These are phyloP conservation scores for Microsporum canis DNA, from an alignment of 2,329 filamentous ascomycete species.

Conservation along the genomic window DNA sequence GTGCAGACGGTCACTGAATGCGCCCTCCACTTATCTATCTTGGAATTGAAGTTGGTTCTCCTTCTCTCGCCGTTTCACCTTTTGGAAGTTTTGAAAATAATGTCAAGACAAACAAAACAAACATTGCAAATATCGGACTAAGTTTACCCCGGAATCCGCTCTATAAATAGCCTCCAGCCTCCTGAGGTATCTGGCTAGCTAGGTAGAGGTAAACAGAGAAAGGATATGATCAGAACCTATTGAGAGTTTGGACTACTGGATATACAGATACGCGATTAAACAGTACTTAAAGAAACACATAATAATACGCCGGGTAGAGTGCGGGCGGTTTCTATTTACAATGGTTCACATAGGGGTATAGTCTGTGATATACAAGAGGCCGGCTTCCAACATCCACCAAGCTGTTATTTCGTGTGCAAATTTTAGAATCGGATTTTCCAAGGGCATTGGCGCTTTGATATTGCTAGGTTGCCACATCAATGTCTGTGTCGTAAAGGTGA, in stretches of 20 bases:
- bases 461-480: background rate
- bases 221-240: no score
- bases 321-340: background rate
- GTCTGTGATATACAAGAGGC: background rate
- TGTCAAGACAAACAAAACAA: background rate
- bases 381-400: slow-evolving; percentile 25
- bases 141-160: background rate
- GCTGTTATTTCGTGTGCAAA: slow-evolving; percentile 26
- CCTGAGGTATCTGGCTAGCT: no score
- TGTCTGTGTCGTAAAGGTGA: background rate
- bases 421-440: slow-evolving; percentile 21
- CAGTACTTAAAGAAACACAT: background rate
- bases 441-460: slow-evolving; percentile 1
- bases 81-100: background rate
- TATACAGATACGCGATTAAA: background rate
- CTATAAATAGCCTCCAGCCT: background rate
- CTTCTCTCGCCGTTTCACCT: no score
- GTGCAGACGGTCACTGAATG: no score
- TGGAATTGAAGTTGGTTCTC: no score
- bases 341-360: background rate
- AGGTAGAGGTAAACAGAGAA: no score
- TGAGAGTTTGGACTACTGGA: background rate
- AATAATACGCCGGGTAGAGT: no score
- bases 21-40: no score
- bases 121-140: background rate